Evolutionary conservation across 2,329 filamentous ascomycete species (phyloP), one percentile per base, ranked within the genome.

Genomic region (Microdochium trichocladiopsis): DNA sequence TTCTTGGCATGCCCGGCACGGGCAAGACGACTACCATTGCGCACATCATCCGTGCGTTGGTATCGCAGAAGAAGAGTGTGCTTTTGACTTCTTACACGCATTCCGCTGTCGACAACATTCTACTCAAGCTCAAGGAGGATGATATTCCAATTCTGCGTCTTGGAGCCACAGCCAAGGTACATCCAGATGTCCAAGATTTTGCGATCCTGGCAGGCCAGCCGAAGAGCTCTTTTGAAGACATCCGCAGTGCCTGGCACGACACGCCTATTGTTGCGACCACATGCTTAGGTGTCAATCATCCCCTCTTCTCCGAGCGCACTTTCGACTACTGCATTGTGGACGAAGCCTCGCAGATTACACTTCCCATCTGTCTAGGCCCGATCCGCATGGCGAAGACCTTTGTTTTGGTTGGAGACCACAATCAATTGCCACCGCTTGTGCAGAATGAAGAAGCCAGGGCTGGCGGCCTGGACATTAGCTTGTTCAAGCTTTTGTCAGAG

Each of bases 261-360:
- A 90, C 88, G 2, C 88, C 88, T 1, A 85, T 99, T 25, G 94
- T 99, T 2, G 94, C 93, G 4, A 96, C 94, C 1, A 97, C 94
- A 0, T 99, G 94, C 64, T 79, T 99, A 24, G 90, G 92, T 2
- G 89, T 96, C 65, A 93, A 87, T 60, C 94, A 99, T 66, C 80
- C 86, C 2, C 74, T 99, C 9, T 97, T 99, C 71, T 87, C 82
- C 52, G 88, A 93, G 63, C 87, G 94, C 4, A 84, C 86, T 1
- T 99, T 99, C 60, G 94, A 99, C 69, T 97, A 96, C 65, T 99
- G 94, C 64, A 97, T 99, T 56, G 93, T 99, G 3, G 94, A 99
- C 59, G 94, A 99, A 69, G 94, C 94, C 1, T 96, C 92, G 2
- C 94, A 99, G 63, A 97, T 99, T 65, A 99, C 94, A 0, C 74